Percentiles rank a stretch among this genome's conserved stretches.
Conservation (phyloP, 2,329 filamentous ascomycete species). For the Anthostomella pinea region DNA sequence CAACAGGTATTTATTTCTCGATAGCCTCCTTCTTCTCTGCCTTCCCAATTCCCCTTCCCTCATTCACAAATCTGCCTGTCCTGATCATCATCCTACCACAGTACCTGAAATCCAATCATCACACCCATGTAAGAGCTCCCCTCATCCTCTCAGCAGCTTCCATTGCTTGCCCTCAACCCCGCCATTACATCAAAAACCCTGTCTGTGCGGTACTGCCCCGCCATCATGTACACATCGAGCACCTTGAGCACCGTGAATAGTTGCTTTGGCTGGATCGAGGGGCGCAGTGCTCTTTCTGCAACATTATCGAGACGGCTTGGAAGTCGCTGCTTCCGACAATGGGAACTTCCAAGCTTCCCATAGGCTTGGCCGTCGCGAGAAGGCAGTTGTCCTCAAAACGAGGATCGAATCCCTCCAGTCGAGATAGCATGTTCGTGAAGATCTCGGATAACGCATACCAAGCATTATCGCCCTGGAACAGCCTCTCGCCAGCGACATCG, state of each 20-base stretch:
- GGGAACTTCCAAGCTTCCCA: background rate
- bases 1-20: constrained; percentile 1
- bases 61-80: constrained; percentile 12
- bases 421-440: too few species aligned
- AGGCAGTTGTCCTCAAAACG: too few species aligned
- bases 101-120: background rate
- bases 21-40: constrained; percentile 1
- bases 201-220: constrained; percentile 14
- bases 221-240: too few species aligned
- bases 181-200: constrained; percentile 15
- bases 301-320: constrained; percentile 1
- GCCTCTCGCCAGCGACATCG: too few species aligned
- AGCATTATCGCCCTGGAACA: too few species aligned
- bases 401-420: background rate
- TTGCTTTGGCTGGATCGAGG: background rate
- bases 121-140: constrained; percentile 17
- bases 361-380: background rate
- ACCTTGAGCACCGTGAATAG: too few species aligned
- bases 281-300: constrained; percentile 2
- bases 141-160: constrained; percentile 5
- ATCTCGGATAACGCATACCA: too few species aligned
- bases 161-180: constrained; percentile 10
- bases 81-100: too few species aligned
- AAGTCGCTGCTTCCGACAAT: constrained; percentile 1
- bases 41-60: constrained; percentile 9